phyloP scores from a whole-genome alignment of 352 stramenopile genomes.

The Hyaloperonospora brassicae region DNA sequence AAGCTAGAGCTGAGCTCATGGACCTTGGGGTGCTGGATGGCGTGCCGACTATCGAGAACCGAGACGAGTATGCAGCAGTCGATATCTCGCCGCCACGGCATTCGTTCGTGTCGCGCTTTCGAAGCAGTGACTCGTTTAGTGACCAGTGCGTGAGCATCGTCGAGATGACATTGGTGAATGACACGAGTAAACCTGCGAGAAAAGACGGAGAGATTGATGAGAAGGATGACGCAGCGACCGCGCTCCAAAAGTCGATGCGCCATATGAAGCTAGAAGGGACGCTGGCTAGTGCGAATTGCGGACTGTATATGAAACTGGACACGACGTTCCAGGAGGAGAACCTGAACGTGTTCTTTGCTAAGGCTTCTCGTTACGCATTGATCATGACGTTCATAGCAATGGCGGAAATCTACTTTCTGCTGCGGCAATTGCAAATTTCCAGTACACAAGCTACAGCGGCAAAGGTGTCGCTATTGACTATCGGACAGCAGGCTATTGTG shows the following conservation, averaged over 20 bases:
- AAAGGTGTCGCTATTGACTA: constrained; percentile 74
- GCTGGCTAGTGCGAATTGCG: constrained; percentile 69
- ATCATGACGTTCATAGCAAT: constrained; percentile 84
- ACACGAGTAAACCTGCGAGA: constrained; percentile 12
- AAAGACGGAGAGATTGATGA: constrained; percentile 22
- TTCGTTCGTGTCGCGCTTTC: constrained; percentile 69
- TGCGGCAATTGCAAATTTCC: constrained; percentile 78
- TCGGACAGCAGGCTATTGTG: constrained; percentile 81
- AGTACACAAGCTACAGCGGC: constrained; percentile 78
- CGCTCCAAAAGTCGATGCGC: constrained; percentile 32
- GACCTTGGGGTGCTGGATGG: constrained; percentile 58
- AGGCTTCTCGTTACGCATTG: constrained; percentile 68
- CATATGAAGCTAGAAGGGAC: constrained; percentile 52
- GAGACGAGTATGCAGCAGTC: constrained; percentile 59
- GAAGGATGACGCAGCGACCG: constrained; percentile 29
- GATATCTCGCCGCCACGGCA: constrained; percentile 77
- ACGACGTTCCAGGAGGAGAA: constrained; percentile 79
- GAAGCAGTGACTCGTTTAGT: constrained; percentile 72
- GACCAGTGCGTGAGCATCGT: constrained; percentile 81
- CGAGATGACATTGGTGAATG: constrained; percentile 59
- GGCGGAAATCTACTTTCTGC: constrained; percentile 79
- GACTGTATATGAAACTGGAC: constrained; percentile 64
- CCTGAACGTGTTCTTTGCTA: constrained; percentile 74
- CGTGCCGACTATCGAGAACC: constrained; percentile 47
- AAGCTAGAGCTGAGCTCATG: constrained; percentile 47